phyloP scores from a whole-genome alignment of 306 rosid species.

The Cicer pinnatifidum region DNA sequence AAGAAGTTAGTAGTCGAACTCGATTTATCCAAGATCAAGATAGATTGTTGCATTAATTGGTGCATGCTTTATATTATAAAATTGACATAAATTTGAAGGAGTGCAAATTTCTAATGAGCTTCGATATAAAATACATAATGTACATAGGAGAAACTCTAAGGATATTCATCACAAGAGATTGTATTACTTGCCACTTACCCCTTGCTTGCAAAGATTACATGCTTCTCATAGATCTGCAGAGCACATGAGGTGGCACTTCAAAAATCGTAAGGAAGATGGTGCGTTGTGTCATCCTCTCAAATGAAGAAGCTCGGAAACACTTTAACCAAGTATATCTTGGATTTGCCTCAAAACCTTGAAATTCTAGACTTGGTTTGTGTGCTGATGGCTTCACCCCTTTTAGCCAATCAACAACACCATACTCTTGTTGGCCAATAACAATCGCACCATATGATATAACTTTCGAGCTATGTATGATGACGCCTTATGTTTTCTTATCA shows the following conservation, averaged over 20 bases:
- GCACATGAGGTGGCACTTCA: background rate
- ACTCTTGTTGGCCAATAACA: too few species aligned
- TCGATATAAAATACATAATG: background rate
- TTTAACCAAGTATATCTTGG: too few species aligned
- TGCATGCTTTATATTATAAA: background rate
- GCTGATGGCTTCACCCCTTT: too few species aligned
- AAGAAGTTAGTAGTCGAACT: background rate
- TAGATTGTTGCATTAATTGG: constrained; percentile 1
- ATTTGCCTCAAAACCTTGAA: too few species aligned
- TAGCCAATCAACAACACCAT: too few species aligned
- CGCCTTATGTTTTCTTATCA: too few species aligned
- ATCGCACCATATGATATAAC: too few species aligned
- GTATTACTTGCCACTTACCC: background rate
- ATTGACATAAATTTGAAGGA: background rate
- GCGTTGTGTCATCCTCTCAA: background rate
- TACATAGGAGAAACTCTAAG: background rate
- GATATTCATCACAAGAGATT: background rate
- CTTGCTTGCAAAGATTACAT: background rate
- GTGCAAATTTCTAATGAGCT: background rate
- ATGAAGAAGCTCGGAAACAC: too few species aligned
- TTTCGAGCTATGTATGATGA: too few species aligned
- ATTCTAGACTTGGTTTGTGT: too few species aligned
- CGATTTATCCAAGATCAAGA: background rate
- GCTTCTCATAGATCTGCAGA: background rate
- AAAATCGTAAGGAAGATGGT: background rate